Evolutionary conservation across 768 basidiomycete species (phyloP), one percentile per base, ranked within the genome.

Genomic region (Tylopilus balloui): DNA sequence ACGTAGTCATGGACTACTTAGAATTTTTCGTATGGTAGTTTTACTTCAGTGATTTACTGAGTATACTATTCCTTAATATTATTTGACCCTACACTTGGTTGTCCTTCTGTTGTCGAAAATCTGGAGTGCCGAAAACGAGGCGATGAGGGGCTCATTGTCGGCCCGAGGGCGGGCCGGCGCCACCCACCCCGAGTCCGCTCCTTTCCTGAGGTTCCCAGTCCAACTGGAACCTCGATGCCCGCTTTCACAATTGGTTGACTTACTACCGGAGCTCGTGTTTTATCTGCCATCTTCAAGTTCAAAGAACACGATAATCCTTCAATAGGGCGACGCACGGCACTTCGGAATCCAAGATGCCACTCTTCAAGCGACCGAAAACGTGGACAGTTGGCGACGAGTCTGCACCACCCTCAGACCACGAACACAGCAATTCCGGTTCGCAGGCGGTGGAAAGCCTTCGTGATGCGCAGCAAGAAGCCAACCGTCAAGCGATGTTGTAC

Each of bases 351-450:
- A 37, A 19, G 11, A 73, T 74, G 73, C 53, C 65, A 28, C 62
- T 65, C 51, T 57, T 59, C 41, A 71, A 65, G 47, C 63, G 71
- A 39, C 54, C 65, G 25, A 69, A 64, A 44, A 64, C 61, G 7
- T 64, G 69, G 68, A 35, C 52, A 24, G 17, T 12, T 8, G 21
- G 28, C 34, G 47, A 59, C 36, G 47, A 57, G 38, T 54, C 61
- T 14, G 10, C 51, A 23, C 15, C 50, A 4, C 51, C 46, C 25
- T 57, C 60, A 1, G 48, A 59, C 12, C 38, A 45, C 21, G 58
- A 55, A 34, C 41, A 54, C 23, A 35, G 35, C 29, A 31, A 45
- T n/a, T n/a, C 45, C 3, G 32, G 47, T 25, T 20, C 28, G n/a
- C 55, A 46, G 38, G 14, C 20, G 20, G 25, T 14, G 14, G 42